Percentiles rank a stretch among this genome's conserved stretches.
These are phyloP conservation scores for Aspergillus ochraceoroseus DNA, from an alignment of 2,329 filamentous ascomycete species.

Conservation along the genomic window DNA sequence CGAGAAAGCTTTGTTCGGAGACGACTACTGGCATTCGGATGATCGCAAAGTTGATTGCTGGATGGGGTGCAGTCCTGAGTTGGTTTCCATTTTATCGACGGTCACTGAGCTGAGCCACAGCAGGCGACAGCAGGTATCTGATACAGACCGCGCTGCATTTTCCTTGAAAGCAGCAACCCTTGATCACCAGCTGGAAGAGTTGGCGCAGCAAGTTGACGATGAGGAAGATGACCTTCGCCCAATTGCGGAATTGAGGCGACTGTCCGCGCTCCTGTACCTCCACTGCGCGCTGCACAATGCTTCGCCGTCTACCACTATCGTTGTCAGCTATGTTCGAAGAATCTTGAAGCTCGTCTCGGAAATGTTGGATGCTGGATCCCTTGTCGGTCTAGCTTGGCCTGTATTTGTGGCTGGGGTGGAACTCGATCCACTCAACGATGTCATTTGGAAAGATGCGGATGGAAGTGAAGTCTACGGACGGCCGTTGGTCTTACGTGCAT, in stretches of 20 bases:
- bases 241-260: slow-evolving; percentile 43
- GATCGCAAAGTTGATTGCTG: slow-evolving; percentile 42
- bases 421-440: slow-evolving; percentile 38
- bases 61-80: slow-evolving; percentile 49
- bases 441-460: slow-evolving; percentile 28
- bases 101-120: slow-evolving; percentile 47
- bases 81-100: slow-evolving; percentile 46
- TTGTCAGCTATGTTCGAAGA: slow-evolving; percentile 30
- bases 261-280: slow-evolving; percentile 45
- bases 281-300: slow-evolving; percentile 46
- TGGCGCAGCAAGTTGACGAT: slow-evolving; percentile 34
- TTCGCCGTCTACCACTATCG: slow-evolving; percentile 38
- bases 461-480: slow-evolving; percentile 31
- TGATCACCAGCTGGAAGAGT: slow-evolving; percentile 29
- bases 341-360: slow-evolving; percentile 36
- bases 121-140: slow-evolving; percentile 26
- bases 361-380: slow-evolving; percentile 31
- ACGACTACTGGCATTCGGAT: slow-evolving; percentile 45
- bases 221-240: slow-evolving; percentile 33
- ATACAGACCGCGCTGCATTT: slow-evolving; percentile 27
- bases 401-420: slow-evolving; percentile 46
- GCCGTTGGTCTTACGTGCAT: slow-evolving; percentile 38
- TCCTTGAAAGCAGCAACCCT: slow-evolving; percentile 34
- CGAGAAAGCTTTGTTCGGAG: slow-evolving; percentile 45
- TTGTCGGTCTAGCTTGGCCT: slow-evolving; percentile 41